A percentile compares a stretch with the other conserved stretches of the same genome.
Evolutionary conservation across 2,329 filamentous ascomycete species (phyloP).

Genomic region (Penicillium sp.): DNA sequence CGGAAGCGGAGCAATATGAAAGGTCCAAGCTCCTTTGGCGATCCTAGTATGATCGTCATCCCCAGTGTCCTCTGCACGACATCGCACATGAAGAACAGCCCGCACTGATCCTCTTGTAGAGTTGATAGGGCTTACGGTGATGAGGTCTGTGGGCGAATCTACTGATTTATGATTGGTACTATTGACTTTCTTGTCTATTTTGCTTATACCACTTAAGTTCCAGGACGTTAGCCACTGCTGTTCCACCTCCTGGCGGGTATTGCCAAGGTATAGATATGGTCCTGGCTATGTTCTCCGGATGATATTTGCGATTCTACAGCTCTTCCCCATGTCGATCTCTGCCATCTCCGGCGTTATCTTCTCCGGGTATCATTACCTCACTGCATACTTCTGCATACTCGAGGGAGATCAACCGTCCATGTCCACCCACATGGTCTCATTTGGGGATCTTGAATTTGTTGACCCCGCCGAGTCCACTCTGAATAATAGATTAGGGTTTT

Average conservation of each 20-base stretch:
- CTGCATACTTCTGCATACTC: conserved; percentile 15
- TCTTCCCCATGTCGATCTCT: conserved; percentile 14
- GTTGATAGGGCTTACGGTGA: conserved; percentile 13
- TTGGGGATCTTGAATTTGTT: conserved; percentile 15
- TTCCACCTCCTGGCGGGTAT: background rate
- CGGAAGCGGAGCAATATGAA: conserved; percentile 15
- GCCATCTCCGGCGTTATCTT: conserved; percentile 11
- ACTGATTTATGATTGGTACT: no score
- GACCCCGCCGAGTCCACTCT: background rate
- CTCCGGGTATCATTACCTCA: background rate
- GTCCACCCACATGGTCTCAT: conserved; percentile 18
- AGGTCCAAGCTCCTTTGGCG: conserved; percentile 22
- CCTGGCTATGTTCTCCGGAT: conserved; percentile 12
- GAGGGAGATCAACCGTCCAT: conserved; percentile 13
- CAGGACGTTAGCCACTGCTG: background rate
- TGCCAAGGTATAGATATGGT: conserved; percentile 8
- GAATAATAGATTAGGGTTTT: conserved; percentile 18
- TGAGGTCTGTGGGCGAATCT: conserved; percentile 5
- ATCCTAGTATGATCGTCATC: conserved; percentile 22
- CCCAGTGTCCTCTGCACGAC: conserved; percentile 21
- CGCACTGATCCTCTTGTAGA: conserved; percentile 12
- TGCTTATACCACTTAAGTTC: no score
- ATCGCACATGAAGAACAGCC: conserved; percentile 13
- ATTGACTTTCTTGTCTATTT: no score
- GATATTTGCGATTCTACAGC: conserved; percentile 8